Evolutionary conservation across 2,329 filamentous ascomycete genomes (phyloP), one percentile per base, ranked within the genome.

Genomic region (Macrophomina phaseolina): DNA sequence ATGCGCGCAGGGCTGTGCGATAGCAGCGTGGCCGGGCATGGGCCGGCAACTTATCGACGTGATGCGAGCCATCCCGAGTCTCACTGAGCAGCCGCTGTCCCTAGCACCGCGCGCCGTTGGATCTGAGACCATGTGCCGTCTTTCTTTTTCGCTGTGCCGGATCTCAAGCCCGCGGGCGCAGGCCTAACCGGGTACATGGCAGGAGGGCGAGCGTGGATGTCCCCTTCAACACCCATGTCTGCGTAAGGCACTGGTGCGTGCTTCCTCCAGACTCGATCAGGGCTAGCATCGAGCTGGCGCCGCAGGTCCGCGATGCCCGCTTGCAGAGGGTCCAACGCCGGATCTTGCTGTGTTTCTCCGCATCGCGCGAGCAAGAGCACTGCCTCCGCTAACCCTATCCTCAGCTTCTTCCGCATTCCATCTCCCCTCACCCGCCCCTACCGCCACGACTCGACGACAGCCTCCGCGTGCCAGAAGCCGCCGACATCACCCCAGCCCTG

Each of bases 261-360:
- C 61, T 52, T 36, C 61, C 36, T n/a, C 23, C 49, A 30, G 28
- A 32, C 61, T 52, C 18, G 38, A 53, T 64, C 30, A 23, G 49
- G 61, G 32, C 49, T 64, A 64, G 61, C 46, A 45, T 18, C 55
- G 28, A 14, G n/a, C 40, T 46, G 38, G 38, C 36, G 61, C 61
- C 61, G 61, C 61, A 64, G 61, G 61, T 64, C 61, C 61, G 49
- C 61, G 23, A 64, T 52, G 61, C 12, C 28, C 53, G 14, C 36
- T 3, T 16, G 9, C 28, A n/a, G 40, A 60, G 52, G 52, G 52
- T 55, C 42, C 55, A 45, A 12, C 6, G 40, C 58, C 45, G 30
- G 45, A 62, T 62, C 58, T 62, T 49, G 45, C 42, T 49, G 32
- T 14, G n/a, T 45, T 62, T 62, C 58, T 62, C 58, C 58, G 58